Conservation (phyloP, 345 rosid species). For the Turnera subulata region DNA sequence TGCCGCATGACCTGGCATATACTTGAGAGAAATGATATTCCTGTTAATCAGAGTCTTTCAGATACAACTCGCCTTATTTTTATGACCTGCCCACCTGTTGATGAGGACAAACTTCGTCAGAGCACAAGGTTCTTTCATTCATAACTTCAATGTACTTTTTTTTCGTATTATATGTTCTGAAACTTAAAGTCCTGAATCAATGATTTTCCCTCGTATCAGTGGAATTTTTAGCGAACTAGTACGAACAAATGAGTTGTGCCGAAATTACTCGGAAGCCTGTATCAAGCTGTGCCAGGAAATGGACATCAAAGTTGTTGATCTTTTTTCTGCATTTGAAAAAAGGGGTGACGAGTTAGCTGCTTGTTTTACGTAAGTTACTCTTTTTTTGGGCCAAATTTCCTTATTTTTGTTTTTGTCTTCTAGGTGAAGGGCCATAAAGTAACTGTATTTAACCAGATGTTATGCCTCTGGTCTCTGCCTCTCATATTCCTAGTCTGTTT, state of each 20-base stretch:
- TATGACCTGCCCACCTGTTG: constrained; percentile 83
- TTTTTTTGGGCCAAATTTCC: neutral
- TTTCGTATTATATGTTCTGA: neutral
- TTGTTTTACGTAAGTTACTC: constrained; percentile 75
- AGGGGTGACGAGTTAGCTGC: constrained; percentile 55
- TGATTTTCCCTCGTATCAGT: constrained; percentile 36
- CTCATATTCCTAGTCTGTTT: too few relatives aligned
- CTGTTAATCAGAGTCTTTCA: constrained; percentile 64
- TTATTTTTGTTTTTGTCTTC: neutral
- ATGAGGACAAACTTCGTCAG: constrained; percentile 62
- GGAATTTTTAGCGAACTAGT: constrained; percentile 62
- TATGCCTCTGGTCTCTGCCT: too few relatives aligned
- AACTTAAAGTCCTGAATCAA: neutral
- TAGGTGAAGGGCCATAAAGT: neutral
- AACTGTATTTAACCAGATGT: too few relatives aligned
- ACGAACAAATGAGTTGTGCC: constrained; percentile 86
- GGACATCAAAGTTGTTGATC: constrained; percentile 64
- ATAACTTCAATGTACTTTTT: neutral
- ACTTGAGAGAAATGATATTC: neutral
- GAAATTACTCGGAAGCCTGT: constrained; percentile 75
- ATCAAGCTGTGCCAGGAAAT: constrained; percentile 67
- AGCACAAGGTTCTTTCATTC: constrained; percentile 49
- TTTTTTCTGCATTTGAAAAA: constrained; percentile 62
- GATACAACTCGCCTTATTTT: constrained; percentile 55
- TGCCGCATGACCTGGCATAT: neutral